phyloP scores from a whole-genome alignment of 371 early-diverging fungal species.

The Mortierella sp. region DNA sequence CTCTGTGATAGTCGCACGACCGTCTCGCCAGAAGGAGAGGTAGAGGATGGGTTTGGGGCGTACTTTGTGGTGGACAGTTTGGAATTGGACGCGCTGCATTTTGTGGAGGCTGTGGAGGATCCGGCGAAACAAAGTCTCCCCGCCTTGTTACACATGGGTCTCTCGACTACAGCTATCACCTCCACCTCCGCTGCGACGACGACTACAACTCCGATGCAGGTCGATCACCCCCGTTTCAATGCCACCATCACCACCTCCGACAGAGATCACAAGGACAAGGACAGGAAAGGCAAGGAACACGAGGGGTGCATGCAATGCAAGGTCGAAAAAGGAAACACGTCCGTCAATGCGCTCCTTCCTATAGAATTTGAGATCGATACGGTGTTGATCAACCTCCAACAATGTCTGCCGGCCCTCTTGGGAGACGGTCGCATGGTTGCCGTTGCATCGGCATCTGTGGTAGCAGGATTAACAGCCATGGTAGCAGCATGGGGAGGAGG shows the following conservation, averaged over 20 bases:
- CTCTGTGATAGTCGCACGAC: neutral
- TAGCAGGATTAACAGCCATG: neutral
- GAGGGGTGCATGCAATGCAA: neutral
- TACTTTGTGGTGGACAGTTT: slow-evolving; percentile 30
- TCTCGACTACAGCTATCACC: neutral
- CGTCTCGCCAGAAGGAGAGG: neutral
- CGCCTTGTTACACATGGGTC: neutral
- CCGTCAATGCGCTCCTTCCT: neutral
- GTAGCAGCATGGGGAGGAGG: neutral
- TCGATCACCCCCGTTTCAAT: too few species aligned
- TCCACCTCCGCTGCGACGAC: neutral
- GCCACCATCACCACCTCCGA: too few species aligned
- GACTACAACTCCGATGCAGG: too few species aligned
- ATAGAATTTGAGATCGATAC: slow-evolving; percentile 23
- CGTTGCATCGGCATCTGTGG: too few species aligned
- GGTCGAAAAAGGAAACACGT: neutral
- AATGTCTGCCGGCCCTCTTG: slow-evolving; percentile 30
- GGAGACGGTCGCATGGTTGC: too few species aligned
- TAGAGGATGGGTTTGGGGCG: neutral
- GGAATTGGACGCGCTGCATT: slow-evolving; percentile 35
- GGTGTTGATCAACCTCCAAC: slow-evolving; percentile 10
- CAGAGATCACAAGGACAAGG: neutral
- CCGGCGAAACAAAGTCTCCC: neutral
- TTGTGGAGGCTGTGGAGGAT: slow-evolving; percentile 30
- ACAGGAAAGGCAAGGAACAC: neutral